Evolutionary conservation across 495 filamentous ascomycete genomes (phyloP), one percentile per base, ranked within the genome.

Genomic region (Physcia stellaris): DNA sequence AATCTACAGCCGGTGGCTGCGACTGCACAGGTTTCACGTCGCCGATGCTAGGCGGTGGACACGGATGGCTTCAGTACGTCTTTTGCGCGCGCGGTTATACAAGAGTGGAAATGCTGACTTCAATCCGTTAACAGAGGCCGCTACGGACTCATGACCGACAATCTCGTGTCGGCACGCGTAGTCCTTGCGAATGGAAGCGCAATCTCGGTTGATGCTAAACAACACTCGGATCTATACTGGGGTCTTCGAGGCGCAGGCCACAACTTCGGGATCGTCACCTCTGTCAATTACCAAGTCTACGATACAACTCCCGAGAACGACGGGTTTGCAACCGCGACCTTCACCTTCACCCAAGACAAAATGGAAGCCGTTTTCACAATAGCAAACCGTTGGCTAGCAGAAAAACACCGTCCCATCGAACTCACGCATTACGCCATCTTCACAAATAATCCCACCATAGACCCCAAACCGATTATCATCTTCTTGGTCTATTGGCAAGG

Each of bases 281-380:
- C 45, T 9, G 54, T 55, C 3, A 62, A 49, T 0, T 60, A 57
- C 43, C 51, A 52, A 29, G 41, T 58, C 0, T 43, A 59, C 4
- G 35, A 37, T 18, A 11, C 20, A 6, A 21, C 35, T 4, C 16
- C 21, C 17, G 13, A 21, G 4, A 12, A 4, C 22, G 24, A 24
- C 22, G 15, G 13, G 9, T 24, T 4, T 18, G 6, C 19, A n/a
- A 24, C 24, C 16, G 13, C 28, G 15, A 23, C 15, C 10, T 37
- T 37, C 26, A 16, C 34, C 10, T 19, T n/a, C 17, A 12, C 34
- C 12, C 17, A 37, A 23, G 20, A 28, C 26, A 28, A 9, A 13
- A 28, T 37, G 23, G 34, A 37, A 37, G 9, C 3, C 20, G 3
- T 37, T 21, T 37, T 37, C 20, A 12, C 23, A 11, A 13, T 13